Base-by-base conservation (phyloP, 495 filamentous ascomycete genomes). In the Trichoderma reesei region DNA sequence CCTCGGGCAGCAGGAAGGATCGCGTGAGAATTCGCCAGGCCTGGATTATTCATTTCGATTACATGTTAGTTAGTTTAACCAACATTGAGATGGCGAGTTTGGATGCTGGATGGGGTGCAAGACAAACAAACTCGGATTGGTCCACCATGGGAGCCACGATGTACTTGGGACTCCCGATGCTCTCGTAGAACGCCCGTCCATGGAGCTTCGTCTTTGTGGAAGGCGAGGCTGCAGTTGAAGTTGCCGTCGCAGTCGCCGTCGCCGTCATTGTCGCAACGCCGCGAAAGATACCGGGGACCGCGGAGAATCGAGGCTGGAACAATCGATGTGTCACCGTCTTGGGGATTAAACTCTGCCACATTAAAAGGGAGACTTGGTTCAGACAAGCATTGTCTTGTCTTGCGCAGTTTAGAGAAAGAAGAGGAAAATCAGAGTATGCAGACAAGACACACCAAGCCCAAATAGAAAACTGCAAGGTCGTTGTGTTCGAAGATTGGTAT, bases 141-240 rank as follows among this genome's bases (percentile, higher is more conserved):
- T 98, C 94, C 26, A 99, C 94, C 94, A 99, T 99, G 39, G 94
- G 94, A 41, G 94, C 94, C 36, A 99, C 82, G 46, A 98, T 83
- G 67, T 89, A 86, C 71, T 89, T 95, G 0, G 94, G 94, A 64
- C 87, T 91, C 13, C 95, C 94, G 63, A 99, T 85, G 68, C 89
- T 94, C 73, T 96, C 85, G 70, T 96, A 98, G 73, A 98, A 96
- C 41, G 88, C 87, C 20, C 95, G 81, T 6, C 94, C 94, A 66
- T 86, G 83, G 1, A 96, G 78, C 71, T 93, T 96, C 42, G 63
- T 37, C 26, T 1, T 26, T 1, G 26, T 26, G 26, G 26, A 1
- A 26, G 26, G 26, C 42, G 67, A 61, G 10, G 34, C 66, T 63
- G 37, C 31, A 42, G 44, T 26, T 8, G 5, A 54, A 31, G 62